Conservation (phyloP, 139 green algal genomes). For the Mesotaenium endlicherianum region DNA sequence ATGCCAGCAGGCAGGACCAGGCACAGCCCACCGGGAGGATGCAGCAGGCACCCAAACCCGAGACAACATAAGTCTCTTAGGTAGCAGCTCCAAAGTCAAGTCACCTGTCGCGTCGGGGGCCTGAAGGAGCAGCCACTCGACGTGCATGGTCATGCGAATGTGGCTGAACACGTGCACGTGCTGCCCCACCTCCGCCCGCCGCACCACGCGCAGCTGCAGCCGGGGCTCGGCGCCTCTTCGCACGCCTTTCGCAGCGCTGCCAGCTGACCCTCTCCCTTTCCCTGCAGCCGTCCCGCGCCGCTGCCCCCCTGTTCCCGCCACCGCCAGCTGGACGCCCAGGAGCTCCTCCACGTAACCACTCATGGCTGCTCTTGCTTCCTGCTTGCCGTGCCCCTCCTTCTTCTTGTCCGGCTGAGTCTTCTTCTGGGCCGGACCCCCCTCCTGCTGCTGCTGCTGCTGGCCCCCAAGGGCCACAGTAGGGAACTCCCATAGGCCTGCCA, state of each 20-base stretch:
- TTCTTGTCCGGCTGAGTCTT: background rate
- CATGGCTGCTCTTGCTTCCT: too few relatives aligned
- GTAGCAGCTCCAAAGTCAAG: too few relatives aligned
- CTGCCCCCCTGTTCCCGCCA: too few relatives aligned
- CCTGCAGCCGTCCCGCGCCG: background rate
- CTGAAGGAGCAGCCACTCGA: constrained; percentile 31
- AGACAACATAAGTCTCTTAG: too few relatives aligned
- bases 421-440: background rate
- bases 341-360: too few relatives aligned
- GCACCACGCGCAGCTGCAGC: too few relatives aligned
- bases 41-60: too few relatives aligned
- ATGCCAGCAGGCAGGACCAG: too few relatives aligned
- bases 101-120: too few relatives aligned
- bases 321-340: too few relatives aligned
- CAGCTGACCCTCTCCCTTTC: background rate
- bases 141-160: constrained; percentile 34
- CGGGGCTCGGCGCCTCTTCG: too few relatives aligned
- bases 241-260: background rate
- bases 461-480: constrained; percentile 38
- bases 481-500: constrained; percentile 63
- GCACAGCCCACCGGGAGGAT: too few relatives aligned
- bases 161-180: constrained; percentile 44
- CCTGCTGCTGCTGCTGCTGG: background rate
- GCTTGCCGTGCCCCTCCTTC: background rate
- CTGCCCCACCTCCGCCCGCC: constrained; percentile 18